phyloP scores from a whole-genome alignment of 441 rosid genomes.

The Pelargonium myrrhifolium region DNA sequence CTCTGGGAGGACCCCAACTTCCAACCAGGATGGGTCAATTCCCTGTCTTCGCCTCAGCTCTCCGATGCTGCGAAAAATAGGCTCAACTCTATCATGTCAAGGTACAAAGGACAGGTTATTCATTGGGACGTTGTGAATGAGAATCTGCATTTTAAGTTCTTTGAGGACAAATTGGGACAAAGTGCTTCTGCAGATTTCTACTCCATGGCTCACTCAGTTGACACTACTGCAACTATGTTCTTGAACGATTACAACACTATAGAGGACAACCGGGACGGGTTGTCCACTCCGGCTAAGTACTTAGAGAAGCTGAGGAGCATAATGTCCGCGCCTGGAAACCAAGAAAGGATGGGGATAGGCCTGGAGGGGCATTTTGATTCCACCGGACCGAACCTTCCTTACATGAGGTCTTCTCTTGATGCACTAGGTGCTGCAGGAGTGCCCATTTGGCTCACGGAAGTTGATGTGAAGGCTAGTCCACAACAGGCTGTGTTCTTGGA shows the following conservation, averaged over 20 bases:
- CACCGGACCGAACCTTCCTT: too few species aligned
- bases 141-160: constrained; percentile 46
- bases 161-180: constrained; percentile 49
- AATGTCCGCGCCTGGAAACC: constrained; percentile 12
- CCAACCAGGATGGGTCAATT: constrained; percentile 11
- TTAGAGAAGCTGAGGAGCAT: constrained; percentile 40
- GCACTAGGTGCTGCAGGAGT: too few species aligned
- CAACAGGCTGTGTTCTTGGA: constrained; percentile 52
- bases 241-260: constrained; percentile 67
- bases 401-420: too few species aligned
- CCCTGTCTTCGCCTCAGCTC: background rate
- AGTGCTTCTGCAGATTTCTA: constrained; percentile 33
- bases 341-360: constrained; percentile 41
- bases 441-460: too few species aligned
- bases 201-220: constrained; percentile 24
- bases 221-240: constrained; percentile 33
- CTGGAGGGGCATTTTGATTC: constrained; percentile 51
- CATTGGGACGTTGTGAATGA: constrained; percentile 80
- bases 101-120: constrained; percentile 45
- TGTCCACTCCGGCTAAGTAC: constrained; percentile 37
- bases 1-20: constrained; percentile 50
- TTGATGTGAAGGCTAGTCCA: background rate
- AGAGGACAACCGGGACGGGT: constrained; percentile 43
- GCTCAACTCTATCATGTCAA: constrained; percentile 33
- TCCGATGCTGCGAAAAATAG: constrained; percentile 31